phyloP scores from a whole-genome alignment of 78 protist species.

The Dictyostelium capitatum region DNA sequence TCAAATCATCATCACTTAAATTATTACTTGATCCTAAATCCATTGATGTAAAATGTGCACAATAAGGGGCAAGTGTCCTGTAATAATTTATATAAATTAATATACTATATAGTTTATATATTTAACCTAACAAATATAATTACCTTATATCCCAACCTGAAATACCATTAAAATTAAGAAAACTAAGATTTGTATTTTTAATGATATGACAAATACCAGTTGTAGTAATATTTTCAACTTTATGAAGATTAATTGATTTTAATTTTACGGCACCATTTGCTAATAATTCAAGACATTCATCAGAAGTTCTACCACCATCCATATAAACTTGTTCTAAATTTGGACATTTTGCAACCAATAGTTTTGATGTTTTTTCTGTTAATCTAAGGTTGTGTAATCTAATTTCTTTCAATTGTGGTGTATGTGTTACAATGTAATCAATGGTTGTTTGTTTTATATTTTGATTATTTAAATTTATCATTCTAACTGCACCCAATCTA shows the following conservation, averaged over 20 bases:
- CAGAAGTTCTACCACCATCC: conserved; percentile 72
- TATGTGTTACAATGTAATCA: conserved; percentile 62
- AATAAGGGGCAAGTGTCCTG: conserved; percentile 76
- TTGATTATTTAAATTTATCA: conserved; percentile 57
- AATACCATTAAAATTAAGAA: conserved; percentile 75
- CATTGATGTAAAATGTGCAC: conserved; percentile 78
- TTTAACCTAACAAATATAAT: not conserved
- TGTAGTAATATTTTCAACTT: conserved; percentile 71
- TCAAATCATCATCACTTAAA: conserved; percentile 71
- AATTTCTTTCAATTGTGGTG: conserved; percentile 72
- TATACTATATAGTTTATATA: too few species aligned
- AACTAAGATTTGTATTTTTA: conserved; percentile 64
- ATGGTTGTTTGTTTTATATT: conserved; percentile 58
- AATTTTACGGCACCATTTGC: conserved; percentile 81
- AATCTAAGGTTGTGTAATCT: conserved; percentile 58
- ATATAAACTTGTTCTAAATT: conserved; percentile 74
- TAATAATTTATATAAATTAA: not conserved
- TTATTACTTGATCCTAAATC: conserved; percentile 78
- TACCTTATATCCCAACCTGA: conserved; percentile 77
- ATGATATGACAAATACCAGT: conserved; percentile 81
- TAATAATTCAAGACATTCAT: conserved; percentile 57
- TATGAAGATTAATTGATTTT: conserved; percentile 72
- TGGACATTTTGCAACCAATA: conserved; percentile 70
- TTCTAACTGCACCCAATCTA: conserved; percentile 31
- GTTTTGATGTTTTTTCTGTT: conserved; percentile 62